Percentiles rank a stretch among this genome's conserved stretches.
Evolutionary conservation across 225 moss, liverwort and hornwort species (phyloP).

Genomic region (Thuidium tamariscinum): DNA sequence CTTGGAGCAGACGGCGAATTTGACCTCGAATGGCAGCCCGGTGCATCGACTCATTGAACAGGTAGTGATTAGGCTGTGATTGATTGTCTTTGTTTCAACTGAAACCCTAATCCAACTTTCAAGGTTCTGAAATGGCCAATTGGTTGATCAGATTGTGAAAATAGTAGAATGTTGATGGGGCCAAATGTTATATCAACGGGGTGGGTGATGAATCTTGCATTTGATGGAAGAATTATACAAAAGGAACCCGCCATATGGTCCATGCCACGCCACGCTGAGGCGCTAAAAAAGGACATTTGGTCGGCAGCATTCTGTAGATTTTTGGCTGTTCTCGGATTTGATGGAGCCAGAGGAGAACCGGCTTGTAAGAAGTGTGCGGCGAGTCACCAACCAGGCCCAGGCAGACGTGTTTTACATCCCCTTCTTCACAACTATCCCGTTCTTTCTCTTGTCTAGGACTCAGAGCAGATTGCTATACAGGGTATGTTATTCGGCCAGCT

Average conservation of each 20-base stretch:
- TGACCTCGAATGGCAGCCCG: slow-evolving; percentile 51
- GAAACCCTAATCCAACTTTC: neutral
- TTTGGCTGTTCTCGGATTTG: slow-evolving; percentile 36
- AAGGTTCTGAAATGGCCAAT: neutral
- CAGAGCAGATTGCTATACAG: slow-evolving; percentile 39
- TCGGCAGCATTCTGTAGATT: slow-evolving; percentile 50
- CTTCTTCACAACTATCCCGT: slow-evolving; percentile 51
- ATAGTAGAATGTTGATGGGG: neutral
- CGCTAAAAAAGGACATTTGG: neutral
- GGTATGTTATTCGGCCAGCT: neutral
- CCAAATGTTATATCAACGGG: no score
- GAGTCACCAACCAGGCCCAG: slow-evolving; percentile 15
- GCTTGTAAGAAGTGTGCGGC: slow-evolving; percentile 12
- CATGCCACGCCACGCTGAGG: neutral
- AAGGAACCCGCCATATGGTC: neutral
- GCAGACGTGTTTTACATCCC: slow-evolving; percentile 53
- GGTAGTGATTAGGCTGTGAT: neutral
- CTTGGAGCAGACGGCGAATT: slow-evolving; percentile 13
- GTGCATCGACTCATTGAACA: slow-evolving; percentile 49
- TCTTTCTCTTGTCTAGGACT: slow-evolving; percentile 32
- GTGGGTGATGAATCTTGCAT: neutral
- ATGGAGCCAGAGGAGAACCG: slow-evolving; percentile 23
- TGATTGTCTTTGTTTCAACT: neutral
- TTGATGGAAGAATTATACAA: neutral
- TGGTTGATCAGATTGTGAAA: neutral